Base-by-base conservation (phyloP, 2,329 filamentous ascomycete genomes). In the Hymenoscyphus repandus region DNA sequence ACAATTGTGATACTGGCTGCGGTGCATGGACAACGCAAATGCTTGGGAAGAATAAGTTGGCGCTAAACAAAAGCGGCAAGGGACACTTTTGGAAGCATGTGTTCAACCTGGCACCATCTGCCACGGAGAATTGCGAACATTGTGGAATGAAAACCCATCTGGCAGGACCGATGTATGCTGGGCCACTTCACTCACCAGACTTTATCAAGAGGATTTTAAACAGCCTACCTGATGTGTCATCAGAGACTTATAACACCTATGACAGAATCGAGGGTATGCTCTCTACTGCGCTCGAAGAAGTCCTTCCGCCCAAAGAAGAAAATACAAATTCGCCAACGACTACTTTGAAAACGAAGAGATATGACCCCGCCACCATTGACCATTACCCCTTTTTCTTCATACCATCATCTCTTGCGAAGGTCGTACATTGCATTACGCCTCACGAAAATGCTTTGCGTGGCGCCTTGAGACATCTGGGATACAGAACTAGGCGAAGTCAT, bases 161-260 rank as follows among this genome's bases (percentile, higher is more conserved):
- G 12, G 86, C 83, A 4, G 93, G 93, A 1, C 93, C 93, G 0
- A 97, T 99, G 92, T 99, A 91, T 72, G 91, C 82, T 32, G 93
- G 93, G 1, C 87, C 86, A 17, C 73, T 99, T 7, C 93, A 99
- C 69, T 90, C 90, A 40, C 78, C 82, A 6, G 80, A 83, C 1
- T 99, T 96, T 64, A 82, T 99, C 54, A 79, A 87, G 63, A 80
- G 80, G 50, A 83, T 99, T 20, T 75, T 99, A 13, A 79, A 83
- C 39, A 79, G 85, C 51, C 75, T 96, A 7, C 83, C 88, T 1
- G 70, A 74, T 3, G 79, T 82, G 1, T 80, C 90, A 43, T 75
- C 76, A 22, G 74, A 82, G 0, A 78, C 83, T 0, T 99, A 99
- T 64, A 82, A 83, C 36, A 99, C 93, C 0, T 80, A 84, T 27